A percentile compares a stretch with the other conserved stretches of the same genome.
Evolutionary conservation across 495 filamentous ascomycete species (phyloP).

Genomic region (Podospora pseudoanserina): DNA sequence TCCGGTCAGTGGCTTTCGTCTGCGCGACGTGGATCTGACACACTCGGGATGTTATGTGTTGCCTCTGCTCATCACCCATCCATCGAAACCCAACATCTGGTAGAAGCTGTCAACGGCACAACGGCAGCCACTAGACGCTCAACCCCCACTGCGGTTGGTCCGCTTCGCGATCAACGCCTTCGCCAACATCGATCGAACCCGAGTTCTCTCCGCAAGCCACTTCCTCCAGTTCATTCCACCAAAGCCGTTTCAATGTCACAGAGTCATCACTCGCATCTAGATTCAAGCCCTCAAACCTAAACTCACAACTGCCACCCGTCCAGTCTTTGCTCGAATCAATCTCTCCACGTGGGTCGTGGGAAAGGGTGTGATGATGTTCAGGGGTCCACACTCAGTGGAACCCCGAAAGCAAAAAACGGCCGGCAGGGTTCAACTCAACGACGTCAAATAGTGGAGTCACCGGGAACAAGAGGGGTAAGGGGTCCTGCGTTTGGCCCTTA

Average conservation of each 20-base stretch:
- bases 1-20: neutral
- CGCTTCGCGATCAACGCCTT: too few species aligned
- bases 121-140: neutral
- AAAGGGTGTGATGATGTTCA: neutral
- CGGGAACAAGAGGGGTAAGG: neutral
- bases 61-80: neutral
- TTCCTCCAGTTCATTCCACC: neutral
- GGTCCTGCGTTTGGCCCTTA: neutral
- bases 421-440: neutral
- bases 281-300: neutral
- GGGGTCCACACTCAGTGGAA: neutral
- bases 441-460: neutral
- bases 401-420: neutral
- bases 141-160: neutral
- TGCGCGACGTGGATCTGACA: neutral
- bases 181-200: too few species aligned
- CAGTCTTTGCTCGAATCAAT: neutral
- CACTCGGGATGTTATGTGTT: too few species aligned
- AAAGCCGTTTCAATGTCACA: neutral
- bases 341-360: neutral
- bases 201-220: neutral
- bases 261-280: neutral
- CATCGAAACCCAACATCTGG: neutral
- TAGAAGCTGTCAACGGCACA: neutral
- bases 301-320: neutral